Percentiles rank a stretch among this genome's conserved stretches.
Conservation (phyloP, 2,329 filamentous ascomycete genomes). For the Monilinia aucupariae region DNA sequence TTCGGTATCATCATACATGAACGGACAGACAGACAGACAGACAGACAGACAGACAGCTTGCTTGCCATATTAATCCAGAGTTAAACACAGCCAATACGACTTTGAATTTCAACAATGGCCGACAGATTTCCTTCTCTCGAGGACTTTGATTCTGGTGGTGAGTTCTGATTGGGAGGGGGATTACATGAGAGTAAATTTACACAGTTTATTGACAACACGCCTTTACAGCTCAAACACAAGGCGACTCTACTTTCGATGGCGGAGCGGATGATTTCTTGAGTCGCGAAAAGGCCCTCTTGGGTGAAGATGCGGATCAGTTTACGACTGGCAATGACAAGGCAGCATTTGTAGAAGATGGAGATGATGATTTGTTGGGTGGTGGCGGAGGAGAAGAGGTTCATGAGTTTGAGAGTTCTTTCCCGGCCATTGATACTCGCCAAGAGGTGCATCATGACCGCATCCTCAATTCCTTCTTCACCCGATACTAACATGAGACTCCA, state of each 20-base stretch:
- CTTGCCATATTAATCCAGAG: conserved; percentile 14
- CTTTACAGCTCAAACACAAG: conserved; percentile 55
- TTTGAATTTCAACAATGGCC: conserved; percentile 44
- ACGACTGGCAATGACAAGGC: conserved; percentile 66
- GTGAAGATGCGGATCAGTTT: conserved; percentile 91
- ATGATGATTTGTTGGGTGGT: conserved; percentile 68
- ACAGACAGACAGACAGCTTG: conserved; percentile 15
- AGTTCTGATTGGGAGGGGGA: conserved; percentile 13
- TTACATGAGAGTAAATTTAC: conserved; percentile 6
- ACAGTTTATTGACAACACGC: conserved; percentile 20
- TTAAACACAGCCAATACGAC: conserved; percentile 14
- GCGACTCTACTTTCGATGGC: conserved; percentile 46
- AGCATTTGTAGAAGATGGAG: conserved; percentile 57
- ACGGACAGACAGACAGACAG: conserved; percentile 12
- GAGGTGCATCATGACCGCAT: conserved; percentile 48
- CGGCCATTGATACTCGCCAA: conserved; percentile 64
- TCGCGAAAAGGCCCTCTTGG: conserved; percentile 80
- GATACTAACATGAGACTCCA: conserved; percentile 33
- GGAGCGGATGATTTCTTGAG: conserved; percentile 77
- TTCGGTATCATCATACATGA: conserved; percentile 1
- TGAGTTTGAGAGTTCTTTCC: conserved; percentile 83
- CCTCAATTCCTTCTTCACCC: conserved; percentile 2
- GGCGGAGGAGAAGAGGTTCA: conserved; percentile 37
- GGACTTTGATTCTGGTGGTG: conserved; percentile 51
- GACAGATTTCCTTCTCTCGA: conserved; percentile 56